These are phyloP conservation scores for Polychytrium aggregatum DNA, from an alignment of 192 early-diverging fungal genomes.

Conservation along the genomic window DNA sequence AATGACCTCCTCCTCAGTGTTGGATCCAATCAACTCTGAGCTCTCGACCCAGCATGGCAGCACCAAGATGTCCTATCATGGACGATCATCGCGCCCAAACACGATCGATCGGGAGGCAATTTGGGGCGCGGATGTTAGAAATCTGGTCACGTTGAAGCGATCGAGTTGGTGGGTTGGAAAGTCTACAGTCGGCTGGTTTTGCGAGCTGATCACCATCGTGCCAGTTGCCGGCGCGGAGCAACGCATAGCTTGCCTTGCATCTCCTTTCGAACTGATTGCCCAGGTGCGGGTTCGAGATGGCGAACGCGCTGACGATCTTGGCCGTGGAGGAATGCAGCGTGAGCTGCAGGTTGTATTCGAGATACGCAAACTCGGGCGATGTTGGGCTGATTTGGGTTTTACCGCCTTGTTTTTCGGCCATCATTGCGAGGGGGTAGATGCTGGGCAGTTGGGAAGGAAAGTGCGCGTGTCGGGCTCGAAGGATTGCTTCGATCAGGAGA, in stretches of 20 bases:
- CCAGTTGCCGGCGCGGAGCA: too few species aligned
- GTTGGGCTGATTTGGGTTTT: slow-evolving; percentile 29
- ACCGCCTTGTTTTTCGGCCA: too few species aligned
- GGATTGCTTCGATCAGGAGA: too few species aligned
- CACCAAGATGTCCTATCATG: slow-evolving; percentile 26
- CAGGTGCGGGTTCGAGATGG: slow-evolving; percentile 41
- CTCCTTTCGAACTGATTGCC: slow-evolving; percentile 35
- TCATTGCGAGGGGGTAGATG: too few species aligned
- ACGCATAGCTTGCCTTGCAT: slow-evolving; percentile 38
- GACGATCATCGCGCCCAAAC: too few species aligned
- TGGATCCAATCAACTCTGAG: slow-evolving; percentile 26
- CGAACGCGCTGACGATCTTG: slow-evolving; percentile 30
- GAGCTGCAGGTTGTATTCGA: slow-evolving; percentile 46
- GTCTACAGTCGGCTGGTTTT: too few species aligned
- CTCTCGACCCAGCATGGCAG: slow-evolving; percentile 35
- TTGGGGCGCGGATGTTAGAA: too few species aligned
- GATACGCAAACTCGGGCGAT: slow-evolving; percentile 34
- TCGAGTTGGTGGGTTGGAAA: too few species aligned
- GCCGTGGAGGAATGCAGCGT: slow-evolving; percentile 42
- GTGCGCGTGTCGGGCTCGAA: too few species aligned
- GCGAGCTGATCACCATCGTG: too few species aligned
- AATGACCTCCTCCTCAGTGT: slow-evolving; percentile 51
- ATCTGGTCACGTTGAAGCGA: not conserved
- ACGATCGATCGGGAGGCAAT: too few species aligned
- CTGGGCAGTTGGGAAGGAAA: too few species aligned